Evolutionary conservation across 78 protist species (phyloP), one percentile per base, ranked within the genome.

Genomic region (Ministeria vibrans): DNA sequence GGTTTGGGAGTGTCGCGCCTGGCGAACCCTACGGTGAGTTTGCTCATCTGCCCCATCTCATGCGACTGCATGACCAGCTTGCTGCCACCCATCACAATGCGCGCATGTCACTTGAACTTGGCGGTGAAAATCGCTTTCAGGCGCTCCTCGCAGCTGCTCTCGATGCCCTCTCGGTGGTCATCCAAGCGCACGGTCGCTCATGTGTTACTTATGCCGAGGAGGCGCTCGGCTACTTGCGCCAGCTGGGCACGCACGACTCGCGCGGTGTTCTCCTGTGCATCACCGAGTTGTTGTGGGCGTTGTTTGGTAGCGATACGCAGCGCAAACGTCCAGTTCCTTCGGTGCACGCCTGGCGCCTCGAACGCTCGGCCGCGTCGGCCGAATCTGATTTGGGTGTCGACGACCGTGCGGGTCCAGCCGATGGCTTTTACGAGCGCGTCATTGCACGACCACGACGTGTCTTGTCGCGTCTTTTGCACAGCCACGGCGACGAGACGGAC

Each of bases 261-360:
- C 61, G 6, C 25, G 22, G 36, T 6, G 76, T 70, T 51, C 76
- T 70, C 5, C 32, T 41, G 61, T 70, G 76, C 76, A 59, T 70
- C 42, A 6, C 41, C 38, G 39, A 70, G 45, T 38, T 70, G 41
- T 1, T 70, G 1, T 28, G 32, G 76, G 2, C 32, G 6, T 38
- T 70, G 39, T 70, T 70, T 44, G 76, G 59, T 39, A 18, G 62
- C 15, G 71, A 63, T 6, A 63, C 71, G 41, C 42, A 27, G 43
- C 3, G 41, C n/a, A 25, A 18, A 25, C 71, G 71, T 20, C 71
- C 71, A 20, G n/a, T n/a, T n/a, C n/a, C n/a, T n/a, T n/a, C n/a
- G n/a, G n/a, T n/a, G n/a, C n/a, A n/a, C n/a, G n/a, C n/a, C n/a
- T n/a, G n/a, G n/a, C n/a, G n/a, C n/a, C n/a, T n/a, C n/a, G n/a